Percentiles rank a stretch among this genome's conserved stretches.
These are phyloP conservation scores for Ceratobasidium sp. DNA, from an alignment of 1,284 basidiomycete species.

Conservation along the genomic window DNA sequence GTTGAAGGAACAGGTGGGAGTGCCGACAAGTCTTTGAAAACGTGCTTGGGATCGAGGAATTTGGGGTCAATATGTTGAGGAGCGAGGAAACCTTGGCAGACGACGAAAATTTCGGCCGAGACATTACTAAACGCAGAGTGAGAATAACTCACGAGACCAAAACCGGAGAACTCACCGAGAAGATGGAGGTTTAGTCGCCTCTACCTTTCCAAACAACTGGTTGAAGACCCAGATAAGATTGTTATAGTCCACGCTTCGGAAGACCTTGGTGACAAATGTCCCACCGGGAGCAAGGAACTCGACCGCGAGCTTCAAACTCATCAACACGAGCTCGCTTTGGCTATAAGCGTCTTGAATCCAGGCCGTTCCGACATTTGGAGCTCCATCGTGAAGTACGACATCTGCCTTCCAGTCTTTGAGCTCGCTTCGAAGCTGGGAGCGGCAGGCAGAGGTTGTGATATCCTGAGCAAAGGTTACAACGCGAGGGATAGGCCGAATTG, in stretches of 20 bases:
- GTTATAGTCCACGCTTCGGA: conserved; percentile 99
- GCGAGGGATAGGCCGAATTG: conserved; percentile 96
- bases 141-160: conserved; percentile 28
- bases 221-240: conserved; percentile 99
- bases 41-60: conserved; percentile 97
- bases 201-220: conserved; percentile 95
- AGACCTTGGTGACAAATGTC: conserved; percentile 98
- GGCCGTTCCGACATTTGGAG: conserved; percentile 98
- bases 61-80: conserved; percentile 98
- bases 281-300: conserved; percentile 96
- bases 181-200: conserved; percentile 98
- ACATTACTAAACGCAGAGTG: conserved; percentile 79
- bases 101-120: conserved; percentile 99
- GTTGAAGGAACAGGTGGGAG: conserved; percentile 57
- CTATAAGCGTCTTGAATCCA: conserved; percentile 99
- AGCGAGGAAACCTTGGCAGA: conserved; percentile 95
- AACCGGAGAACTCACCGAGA: conserved; percentile 74
- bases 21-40: conserved; percentile 91
- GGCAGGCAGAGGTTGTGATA: conserved; percentile 94
- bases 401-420: conserved; percentile 99
- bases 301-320: conserved; percentile 95
- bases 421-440: conserved; percentile 87
- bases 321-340: conserved; percentile 97
- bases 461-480: conserved; percentile 95
- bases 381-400: conserved; percentile 99